Base-by-base conservation (phyloP, 768 basidiomycete genomes). In the Chalciporus piperatus region DNA sequence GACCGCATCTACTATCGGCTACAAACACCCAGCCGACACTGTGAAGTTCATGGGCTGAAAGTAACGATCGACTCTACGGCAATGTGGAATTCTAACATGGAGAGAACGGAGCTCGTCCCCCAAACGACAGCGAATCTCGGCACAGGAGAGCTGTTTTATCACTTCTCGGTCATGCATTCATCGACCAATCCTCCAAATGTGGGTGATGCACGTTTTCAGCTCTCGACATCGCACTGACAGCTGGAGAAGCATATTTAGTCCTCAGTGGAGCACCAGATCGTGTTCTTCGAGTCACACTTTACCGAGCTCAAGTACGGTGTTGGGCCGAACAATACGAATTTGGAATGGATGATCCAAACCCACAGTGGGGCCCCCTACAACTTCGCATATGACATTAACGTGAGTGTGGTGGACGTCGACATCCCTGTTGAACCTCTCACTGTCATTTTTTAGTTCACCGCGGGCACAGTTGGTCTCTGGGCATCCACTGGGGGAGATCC, bases 201-300 rank as follows among this genome's bases (percentile, higher is more conserved):
- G 55, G 52, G 76, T 65, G 33, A 35, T 32, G 11, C 8, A 12
- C 30, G 30, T 10, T 32, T 32, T 32, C 30, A 32, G 10, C 20
- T 6, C 7, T 3, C 23, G 23, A 19, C 30, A 13, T 32, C 16
- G 43, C 48, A 37, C 17, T 39, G 19, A 25, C 16, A n/a, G 13
- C 5, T 6, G 20, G 8, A 27, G 25, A 10, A 35, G 54, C 47
- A 13, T 17, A 49, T 30, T 45, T 46, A 81, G 80, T 70, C 79
- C 12, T 7, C 27, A 7, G 27, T 6, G 27, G 6, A 22, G 74
- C 83, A 84, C 59, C 81, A 84, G 64, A 76, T 83, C 44, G 65
- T 75, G 53, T 85, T 83, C 73, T 82, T 82, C 59, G 81, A 83
- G 65, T 80, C 76, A 41, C 82, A 82, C 63, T 84, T 83, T 67